phyloP scores from a whole-genome alignment of 2,329 filamentous ascomycete species.

The Thermochaetoides dissita region DNA sequence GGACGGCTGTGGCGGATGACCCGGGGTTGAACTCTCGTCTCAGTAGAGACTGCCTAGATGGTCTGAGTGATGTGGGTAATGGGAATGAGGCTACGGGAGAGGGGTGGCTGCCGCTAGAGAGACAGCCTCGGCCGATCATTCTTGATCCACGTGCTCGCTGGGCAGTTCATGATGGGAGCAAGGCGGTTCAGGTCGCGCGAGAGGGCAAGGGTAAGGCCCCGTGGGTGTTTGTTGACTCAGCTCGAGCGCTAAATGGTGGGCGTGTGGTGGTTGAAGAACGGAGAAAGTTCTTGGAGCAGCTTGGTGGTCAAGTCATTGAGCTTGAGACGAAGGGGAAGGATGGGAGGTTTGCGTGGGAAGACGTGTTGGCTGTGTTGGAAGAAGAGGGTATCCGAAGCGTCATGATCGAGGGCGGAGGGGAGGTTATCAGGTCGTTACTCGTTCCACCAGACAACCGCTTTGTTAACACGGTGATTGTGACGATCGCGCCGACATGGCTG shows the following conservation, averaged over 20 bases:
- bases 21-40: constrained; percentile 75
- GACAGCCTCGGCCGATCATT: constrained; percentile 67
- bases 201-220: constrained; percentile 58
- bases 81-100: background rate
- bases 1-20: constrained; percentile 73
- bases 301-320: constrained; percentile 39
- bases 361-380: constrained; percentile 45
- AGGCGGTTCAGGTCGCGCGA: constrained; percentile 51
- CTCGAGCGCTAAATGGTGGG: too few species aligned
- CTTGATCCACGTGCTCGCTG: constrained; percentile 70
- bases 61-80: constrained; percentile 15
- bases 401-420: constrained; percentile 83
- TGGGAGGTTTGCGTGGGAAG: constrained; percentile 44
- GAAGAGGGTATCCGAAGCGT: constrained; percentile 55
- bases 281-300: constrained; percentile 27
- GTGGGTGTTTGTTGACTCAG: constrained; percentile 45
- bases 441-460: constrained; percentile 43
- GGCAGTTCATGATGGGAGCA: constrained; percentile 44
- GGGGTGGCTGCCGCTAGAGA: too few species aligned
- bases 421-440: constrained; percentile 72
- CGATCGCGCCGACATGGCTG: constrained; percentile 82
- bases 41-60: too few species aligned
- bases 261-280: constrained; percentile 29
- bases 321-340: constrained; percentile 18
- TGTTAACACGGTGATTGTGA: constrained; percentile 65